phyloP scores from a whole-genome alignment of 495 filamentous ascomycete species.

The Viridothelium virens region DNA sequence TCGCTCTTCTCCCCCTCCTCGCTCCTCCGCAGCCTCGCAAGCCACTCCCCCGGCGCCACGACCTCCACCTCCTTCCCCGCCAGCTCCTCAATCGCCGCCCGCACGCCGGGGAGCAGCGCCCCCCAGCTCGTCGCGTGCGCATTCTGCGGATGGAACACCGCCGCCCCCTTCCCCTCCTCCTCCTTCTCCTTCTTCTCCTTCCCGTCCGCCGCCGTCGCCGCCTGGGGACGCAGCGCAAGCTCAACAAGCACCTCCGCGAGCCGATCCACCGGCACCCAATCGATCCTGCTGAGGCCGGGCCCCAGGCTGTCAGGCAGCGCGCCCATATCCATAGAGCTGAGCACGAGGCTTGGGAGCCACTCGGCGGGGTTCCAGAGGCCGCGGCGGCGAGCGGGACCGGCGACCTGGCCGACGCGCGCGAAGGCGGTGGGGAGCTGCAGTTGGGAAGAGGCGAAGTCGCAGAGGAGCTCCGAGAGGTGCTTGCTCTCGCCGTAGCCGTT shows the following conservation, averaged over 20 bases:
- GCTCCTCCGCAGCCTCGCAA: neutral
- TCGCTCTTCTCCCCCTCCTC: neutral
- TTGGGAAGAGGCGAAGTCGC: slow-evolving; percentile 1
- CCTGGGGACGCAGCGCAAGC: neutral
- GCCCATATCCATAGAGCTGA: slow-evolving; percentile 10
- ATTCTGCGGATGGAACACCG: slow-evolving; percentile 3
- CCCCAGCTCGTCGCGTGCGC: too few species aligned
- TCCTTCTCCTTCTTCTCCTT: neutral
- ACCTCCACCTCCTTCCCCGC: too few species aligned
- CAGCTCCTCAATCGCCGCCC: too few species aligned
- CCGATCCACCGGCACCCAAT: slow-evolving; percentile 18
- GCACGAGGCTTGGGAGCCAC: slow-evolving; percentile 16
- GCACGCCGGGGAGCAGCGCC: too few species aligned
- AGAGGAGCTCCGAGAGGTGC: slow-evolving; percentile 16
- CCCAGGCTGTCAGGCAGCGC: slow-evolving; percentile 12
- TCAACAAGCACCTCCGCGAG: slow-evolving; percentile 11
- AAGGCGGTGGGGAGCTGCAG: neutral
- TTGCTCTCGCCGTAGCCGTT: slow-evolving; percentile 22
- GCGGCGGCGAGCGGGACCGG: slow-evolving; percentile 9
- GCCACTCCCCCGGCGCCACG: too few species aligned
- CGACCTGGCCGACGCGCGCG: slow-evolving; percentile 19
- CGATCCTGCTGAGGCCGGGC: neutral
- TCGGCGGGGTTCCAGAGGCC: slow-evolving; percentile 19
- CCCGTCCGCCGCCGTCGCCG: neutral
- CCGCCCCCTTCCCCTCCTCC: neutral